phyloP scores from a whole-genome alignment of 1,139 yeast genomes.

The Lodderomyces jiufengensis region DNA sequence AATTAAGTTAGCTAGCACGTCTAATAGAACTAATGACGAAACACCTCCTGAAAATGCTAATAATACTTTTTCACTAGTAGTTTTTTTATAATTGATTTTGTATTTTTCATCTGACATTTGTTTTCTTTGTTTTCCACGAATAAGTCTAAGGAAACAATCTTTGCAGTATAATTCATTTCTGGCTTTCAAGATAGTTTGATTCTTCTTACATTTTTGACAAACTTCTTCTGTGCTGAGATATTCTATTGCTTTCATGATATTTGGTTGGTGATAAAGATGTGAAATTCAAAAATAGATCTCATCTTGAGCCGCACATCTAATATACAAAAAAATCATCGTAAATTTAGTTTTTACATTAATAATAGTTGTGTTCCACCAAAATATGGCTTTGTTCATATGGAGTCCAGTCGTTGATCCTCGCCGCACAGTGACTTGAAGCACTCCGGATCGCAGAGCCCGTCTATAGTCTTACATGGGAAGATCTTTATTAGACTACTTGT shows the following conservation, averaged over 20 bases:
- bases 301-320: neutral
- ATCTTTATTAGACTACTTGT: too few species aligned
- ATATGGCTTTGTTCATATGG: too few species aligned
- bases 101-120: slow-evolving; percentile 67
- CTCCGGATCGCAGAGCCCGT: too few species aligned
- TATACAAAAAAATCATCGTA: neutral
- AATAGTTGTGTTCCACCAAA: too few species aligned
- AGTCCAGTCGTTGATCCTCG: too few species aligned
- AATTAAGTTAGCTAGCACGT: slow-evolving; percentile 58
- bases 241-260: slow-evolving; percentile 14
- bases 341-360: neutral
- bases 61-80: slow-evolving; percentile 34
- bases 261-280: neutral
- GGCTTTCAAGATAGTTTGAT: slow-evolving; percentile 46
- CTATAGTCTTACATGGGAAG: too few species aligned
- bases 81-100: slow-evolving; percentile 57
- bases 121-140: slow-evolving; percentile 76
- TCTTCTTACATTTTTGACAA: slow-evolving; percentile 53
- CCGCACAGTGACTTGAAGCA: too few species aligned
- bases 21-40: slow-evolving; percentile 66
- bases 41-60: slow-evolving; percentile 64
- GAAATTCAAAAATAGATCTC: neutral
- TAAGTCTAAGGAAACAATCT: slow-evolving; percentile 67
- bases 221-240: slow-evolving; percentile 14
- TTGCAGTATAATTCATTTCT: slow-evolving; percentile 72